These are phyloP conservation scores for Candida wancherniae DNA, from an alignment of 805 yeast genomes.

Conservation along the genomic window DNA sequence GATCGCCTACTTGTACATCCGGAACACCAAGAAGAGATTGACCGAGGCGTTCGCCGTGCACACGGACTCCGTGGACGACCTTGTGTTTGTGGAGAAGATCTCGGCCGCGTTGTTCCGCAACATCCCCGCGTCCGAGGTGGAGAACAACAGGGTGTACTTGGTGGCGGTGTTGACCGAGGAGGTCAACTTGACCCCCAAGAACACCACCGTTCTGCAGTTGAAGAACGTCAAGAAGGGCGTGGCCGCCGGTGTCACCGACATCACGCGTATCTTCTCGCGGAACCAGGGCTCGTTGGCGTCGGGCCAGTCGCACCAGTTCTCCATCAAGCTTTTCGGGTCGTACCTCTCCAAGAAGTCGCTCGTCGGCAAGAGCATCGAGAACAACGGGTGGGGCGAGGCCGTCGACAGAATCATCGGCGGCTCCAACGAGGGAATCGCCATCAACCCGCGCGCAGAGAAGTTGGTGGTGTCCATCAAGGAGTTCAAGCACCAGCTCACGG, in stretches of 20 bases:
- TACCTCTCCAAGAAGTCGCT: conserved; percentile 43
- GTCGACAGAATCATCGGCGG: conserved; percentile 75
- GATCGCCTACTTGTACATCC: conserved; percentile 66
- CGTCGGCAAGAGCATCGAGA: conserved; percentile 22
- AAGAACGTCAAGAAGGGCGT: conserved; percentile 64
- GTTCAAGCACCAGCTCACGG: conserved; percentile 46
- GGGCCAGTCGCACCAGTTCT: conserved; percentile 66
- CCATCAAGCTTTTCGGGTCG: conserved; percentile 68
- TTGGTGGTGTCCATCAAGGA: conserved; percentile 71
- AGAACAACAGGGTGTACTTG: conserved; percentile 61
- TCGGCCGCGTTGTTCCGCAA: conserved; percentile 78
- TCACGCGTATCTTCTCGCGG: conserved; percentile 69
- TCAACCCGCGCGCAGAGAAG: conserved; percentile 74
- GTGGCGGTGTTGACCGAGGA: conserved; percentile 75
- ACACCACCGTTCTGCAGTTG: conserved; percentile 27
- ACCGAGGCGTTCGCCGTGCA: conserved; percentile 78
- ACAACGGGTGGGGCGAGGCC: conserved; percentile 87
- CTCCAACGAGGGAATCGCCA: conserved; percentile 69
- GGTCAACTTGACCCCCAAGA: conserved; percentile 41
- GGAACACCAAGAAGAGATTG: conserved; percentile 58
- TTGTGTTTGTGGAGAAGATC: conserved; percentile 56
- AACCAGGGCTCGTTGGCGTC: conserved; percentile 55
- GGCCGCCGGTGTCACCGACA: conserved; percentile 85
- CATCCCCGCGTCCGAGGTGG: conserved; percentile 63
- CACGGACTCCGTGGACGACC: conserved; percentile 52